Evolutionary conservation across 345 rosid genomes (phyloP).

Genomic region (Lepidium aucheri): DNA sequence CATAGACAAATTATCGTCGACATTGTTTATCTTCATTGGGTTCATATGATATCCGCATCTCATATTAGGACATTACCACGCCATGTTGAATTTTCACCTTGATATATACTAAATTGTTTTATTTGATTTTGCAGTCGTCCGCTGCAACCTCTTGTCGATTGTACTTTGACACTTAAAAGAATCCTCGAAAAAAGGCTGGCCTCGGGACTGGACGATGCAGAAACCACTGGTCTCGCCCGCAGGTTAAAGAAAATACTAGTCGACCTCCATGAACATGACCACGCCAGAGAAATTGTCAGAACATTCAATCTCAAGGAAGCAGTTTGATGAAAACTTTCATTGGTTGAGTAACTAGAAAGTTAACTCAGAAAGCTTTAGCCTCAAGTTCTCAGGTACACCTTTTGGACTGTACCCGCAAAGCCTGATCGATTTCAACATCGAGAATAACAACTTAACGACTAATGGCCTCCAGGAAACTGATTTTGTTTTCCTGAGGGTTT

Average conservation of each 20-base stretch:
- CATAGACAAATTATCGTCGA: background rate
- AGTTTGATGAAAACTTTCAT: constrained; percentile 29
- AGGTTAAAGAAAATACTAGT: constrained; percentile 81
- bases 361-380: background rate
- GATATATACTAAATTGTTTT: background rate
- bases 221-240: constrained; percentile 66
- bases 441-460: background rate
- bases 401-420: background rate
- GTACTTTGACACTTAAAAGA: constrained; percentile 42
- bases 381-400: background rate
- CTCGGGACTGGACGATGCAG: constrained; percentile 45
- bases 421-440: background rate
- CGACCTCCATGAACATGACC: constrained; percentile 80
- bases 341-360: background rate
- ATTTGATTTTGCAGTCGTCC: constrained; percentile 44
- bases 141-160: constrained; percentile 78
- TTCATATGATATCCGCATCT: background rate
- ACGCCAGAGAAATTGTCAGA: constrained; percentile 59
- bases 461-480: background rate
- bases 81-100: background rate
- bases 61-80: background rate
- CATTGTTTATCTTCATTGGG: background rate
- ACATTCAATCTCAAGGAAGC: constrained; percentile 77
- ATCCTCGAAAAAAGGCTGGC: constrained; percentile 47
- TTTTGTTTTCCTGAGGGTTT: background rate